These are phyloP conservation scores for Moricandia arvensis DNA, from an alignment of 345 rosid genomes.

Conservation along the genomic window DNA sequence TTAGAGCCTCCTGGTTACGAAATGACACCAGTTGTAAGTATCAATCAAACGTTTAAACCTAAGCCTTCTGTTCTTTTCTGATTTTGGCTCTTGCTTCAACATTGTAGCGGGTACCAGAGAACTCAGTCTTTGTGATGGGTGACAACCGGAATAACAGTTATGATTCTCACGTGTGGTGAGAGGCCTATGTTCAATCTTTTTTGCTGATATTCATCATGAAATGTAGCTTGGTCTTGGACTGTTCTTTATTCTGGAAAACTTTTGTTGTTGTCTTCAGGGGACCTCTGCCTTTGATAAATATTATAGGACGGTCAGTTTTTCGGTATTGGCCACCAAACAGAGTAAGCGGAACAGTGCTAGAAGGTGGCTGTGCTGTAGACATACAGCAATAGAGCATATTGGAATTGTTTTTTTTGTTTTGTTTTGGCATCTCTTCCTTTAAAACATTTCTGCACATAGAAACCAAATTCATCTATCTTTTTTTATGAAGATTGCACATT, in stretches of 20 bases:
- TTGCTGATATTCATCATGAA: neutral
- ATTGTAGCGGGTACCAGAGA: constrained; percentile 67
- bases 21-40: constrained; percentile 79
- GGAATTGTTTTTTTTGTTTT: constrained; percentile 21
- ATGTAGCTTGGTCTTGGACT: constrained; percentile 11
- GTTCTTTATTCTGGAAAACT: constrained; percentile 8
- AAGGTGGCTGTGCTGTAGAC: constrained; percentile 67
- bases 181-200: neutral
- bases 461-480: neutral
- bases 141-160: constrained; percentile 96
- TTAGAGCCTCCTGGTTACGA: constrained; percentile 74
- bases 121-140: constrained; percentile 94
- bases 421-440: neutral
- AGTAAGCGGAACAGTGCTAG: constrained; percentile 64
- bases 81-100: neutral
- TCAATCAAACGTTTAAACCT: neutral
- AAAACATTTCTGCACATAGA: constrained; percentile 12
- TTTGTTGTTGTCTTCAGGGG: constrained; percentile 59
- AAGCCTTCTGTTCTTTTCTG: neutral
- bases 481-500: constrained; percentile 12
- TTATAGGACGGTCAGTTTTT: constrained; percentile 82
- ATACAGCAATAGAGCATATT: constrained; percentile 37
- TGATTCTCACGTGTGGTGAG: constrained; percentile 96
- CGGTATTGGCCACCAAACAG: constrained; percentile 94
- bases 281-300: constrained; percentile 84